phyloP scores from a whole-genome alignment of 495 filamentous ascomycete genomes.

The Aspergillus saccharolyticus region DNA sequence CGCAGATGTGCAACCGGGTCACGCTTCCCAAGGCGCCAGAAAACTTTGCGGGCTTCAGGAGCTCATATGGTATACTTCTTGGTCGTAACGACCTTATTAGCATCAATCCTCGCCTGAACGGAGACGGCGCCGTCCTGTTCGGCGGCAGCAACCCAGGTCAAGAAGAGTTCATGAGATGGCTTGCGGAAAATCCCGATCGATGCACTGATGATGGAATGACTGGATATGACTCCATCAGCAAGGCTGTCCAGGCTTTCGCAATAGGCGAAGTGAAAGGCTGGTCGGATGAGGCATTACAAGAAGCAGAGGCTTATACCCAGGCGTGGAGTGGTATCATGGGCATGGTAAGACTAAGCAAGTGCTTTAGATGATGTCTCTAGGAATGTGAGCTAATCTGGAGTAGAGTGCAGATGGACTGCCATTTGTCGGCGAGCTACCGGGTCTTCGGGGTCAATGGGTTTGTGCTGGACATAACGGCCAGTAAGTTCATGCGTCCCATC shows the following conservation, averaged over 20 bases:
- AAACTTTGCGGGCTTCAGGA: too few relatives aligned
- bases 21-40: not conserved
- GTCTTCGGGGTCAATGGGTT: slow-evolving; percentile 4
- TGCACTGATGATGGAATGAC: too few relatives aligned
- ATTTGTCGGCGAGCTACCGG: slow-evolving; percentile 3
- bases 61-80: not conserved
- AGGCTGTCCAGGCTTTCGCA: too few relatives aligned
- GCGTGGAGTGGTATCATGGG: slow-evolving; percentile 6
- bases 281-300: not conserved
- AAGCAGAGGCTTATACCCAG: not conserved
- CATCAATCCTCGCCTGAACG: slow-evolving; percentile 3
- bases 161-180: not conserved
- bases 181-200: not conserved
- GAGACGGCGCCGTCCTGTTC: not conserved
- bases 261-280: not conserved
- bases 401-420: slow-evolving; percentile 6
- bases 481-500: not conserved
- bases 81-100: not conserved
- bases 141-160: slow-evolving; percentile 8
- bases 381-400: not conserved
- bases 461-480: slow-evolving; percentile 8
- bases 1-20: slow-evolving; percentile 7
- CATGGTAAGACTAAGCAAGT: not conserved
- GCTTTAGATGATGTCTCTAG: too few relatives aligned
- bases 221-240: too few relatives aligned